These are phyloP conservation scores for Phytophthora uliginosa DNA, from an alignment of 352 stramenopile genomes.

Conservation along the genomic window DNA sequence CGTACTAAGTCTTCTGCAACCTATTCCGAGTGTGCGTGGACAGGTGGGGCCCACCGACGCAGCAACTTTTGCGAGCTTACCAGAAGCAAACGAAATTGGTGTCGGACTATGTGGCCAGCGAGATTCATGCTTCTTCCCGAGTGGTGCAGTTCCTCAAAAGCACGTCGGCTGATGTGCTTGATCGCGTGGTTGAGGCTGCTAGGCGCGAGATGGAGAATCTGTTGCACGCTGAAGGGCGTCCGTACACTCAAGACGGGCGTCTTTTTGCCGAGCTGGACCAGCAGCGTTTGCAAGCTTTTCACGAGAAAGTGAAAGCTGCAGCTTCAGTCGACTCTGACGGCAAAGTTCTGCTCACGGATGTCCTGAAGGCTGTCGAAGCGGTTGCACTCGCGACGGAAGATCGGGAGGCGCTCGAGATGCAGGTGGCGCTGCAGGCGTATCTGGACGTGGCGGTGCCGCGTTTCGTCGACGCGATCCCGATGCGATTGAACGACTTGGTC, in stretches of 20 bases:
- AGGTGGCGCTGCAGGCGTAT: conserved; percentile 46
- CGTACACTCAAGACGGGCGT: conserved; percentile 50
- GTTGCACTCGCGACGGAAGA: conserved; percentile 27
- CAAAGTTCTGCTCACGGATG: conserved; percentile 15
- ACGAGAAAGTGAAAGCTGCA: conserved; percentile 25
- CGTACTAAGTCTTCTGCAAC: conserved; percentile 55
- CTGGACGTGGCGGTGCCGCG: conserved; percentile 44
- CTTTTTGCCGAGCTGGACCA: conserved; percentile 40
- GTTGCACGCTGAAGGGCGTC: conserved; percentile 40
- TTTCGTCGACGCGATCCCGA: conserved; percentile 47
- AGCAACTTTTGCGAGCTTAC: conserved; percentile 39
- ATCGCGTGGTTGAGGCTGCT: conserved; percentile 20
- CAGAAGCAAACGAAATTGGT: conserved; percentile 36
- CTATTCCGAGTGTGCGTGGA: conserved; percentile 53
- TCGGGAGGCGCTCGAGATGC: conserved; percentile 43
- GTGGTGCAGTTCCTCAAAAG: conserved; percentile 39
- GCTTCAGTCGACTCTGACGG: conserved; percentile 1
- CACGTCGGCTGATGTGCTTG: conserved; percentile 15
- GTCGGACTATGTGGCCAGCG: conserved; percentile 30
- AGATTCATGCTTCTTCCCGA: conserved; percentile 20
- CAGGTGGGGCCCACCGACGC: conserved; percentile 41
- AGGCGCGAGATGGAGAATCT: conserved; percentile 25
- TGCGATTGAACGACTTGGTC: conserved; percentile 44
- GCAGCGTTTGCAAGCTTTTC: conserved; percentile 20
- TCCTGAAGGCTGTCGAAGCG: conserved; percentile 27